Evolutionary conservation across 768 basidiomycete genomes (phyloP), one percentile per base, ranked within the genome.

Genomic region (Mrakia blollopis): DNA sequence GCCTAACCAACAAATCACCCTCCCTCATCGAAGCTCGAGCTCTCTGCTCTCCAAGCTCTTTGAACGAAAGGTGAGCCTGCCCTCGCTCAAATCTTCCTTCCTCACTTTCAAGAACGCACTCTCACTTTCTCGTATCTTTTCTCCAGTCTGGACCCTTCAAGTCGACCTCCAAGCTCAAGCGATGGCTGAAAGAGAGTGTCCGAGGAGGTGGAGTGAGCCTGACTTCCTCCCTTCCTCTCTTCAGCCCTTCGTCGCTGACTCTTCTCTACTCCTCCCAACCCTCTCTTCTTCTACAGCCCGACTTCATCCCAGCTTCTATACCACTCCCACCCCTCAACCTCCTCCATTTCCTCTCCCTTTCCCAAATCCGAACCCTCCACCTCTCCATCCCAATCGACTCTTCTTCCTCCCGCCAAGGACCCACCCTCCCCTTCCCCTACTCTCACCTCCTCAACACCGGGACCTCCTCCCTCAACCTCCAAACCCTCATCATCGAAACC

Each of bases 391-490:
- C 25, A 1, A 8, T 25, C n/a, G 11, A n/a, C n/a, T 25, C 60
- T 32, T 21, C 60, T 4, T 16, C 60, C 9, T 28, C 60, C 9
- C 14, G 10, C 60, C 60, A 61, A 61, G 47, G 47, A 9, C 1
- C 47, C 2, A 18, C 2, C 47, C 47, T 50, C 18, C 21, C 47
- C 18, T 61, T 61, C 60, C 60, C 60, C 23, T 61, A 11, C 60
- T 61, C 60, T 32, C 60, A n/a, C 60, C 60, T 61, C 11, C n/a
- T 61, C 60, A 61, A 61, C 60, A 61, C 60, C 11, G 60, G 60
- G 4, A 61, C 60, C 60, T 61, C 60, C 60, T 61, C 60, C n/a
- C 60, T 61, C 16, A 61, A 61, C 60, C 60, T 61, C 60, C n/a
- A 30, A 11, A 61, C 60, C n/a, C 60, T 61, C 60, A 16, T 32